These are phyloP conservation scores for Biscutella laevigata DNA, from an alignment of 441 rosid species.

Conservation along the genomic window DNA sequence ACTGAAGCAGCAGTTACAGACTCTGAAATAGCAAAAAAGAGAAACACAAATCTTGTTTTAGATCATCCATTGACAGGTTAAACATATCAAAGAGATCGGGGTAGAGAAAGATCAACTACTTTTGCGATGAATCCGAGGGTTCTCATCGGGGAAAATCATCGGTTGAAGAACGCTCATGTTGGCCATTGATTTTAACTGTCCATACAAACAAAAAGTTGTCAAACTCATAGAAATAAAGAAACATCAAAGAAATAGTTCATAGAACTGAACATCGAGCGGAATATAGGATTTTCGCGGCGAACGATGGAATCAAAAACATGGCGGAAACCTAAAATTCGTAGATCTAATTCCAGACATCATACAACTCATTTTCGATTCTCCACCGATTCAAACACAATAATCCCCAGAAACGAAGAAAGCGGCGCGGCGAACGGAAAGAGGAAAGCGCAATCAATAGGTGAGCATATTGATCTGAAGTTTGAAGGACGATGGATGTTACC, in stretches of 20 bases:
- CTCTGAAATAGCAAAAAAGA: conserved; percentile 2
- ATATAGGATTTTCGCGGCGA: too few species aligned
- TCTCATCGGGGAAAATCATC: conserved; percentile 27
- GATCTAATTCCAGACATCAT: background rate
- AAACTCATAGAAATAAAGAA: background rate
- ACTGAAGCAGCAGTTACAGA: conserved; percentile 20
- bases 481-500: background rate
- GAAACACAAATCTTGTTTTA: background rate
- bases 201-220: background rate
- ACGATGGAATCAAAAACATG: background rate
- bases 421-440: background rate
- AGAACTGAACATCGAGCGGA: background rate
- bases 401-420: background rate
- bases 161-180: conserved; percentile 19
- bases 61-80: background rate
- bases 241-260: background rate
- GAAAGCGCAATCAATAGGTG: background rate
- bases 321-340: background rate
- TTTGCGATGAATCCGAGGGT: conserved; percentile 24
- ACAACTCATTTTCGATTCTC: background rate
- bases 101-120: background rate
- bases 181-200: conserved; percentile 14
- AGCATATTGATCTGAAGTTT: background rate
- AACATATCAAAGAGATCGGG: background rate
- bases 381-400: background rate